These are phyloP conservation scores for Pleomassaria siparia DNA, from an alignment of 2,329 filamentous ascomycete species.

Conservation along the genomic window DNA sequence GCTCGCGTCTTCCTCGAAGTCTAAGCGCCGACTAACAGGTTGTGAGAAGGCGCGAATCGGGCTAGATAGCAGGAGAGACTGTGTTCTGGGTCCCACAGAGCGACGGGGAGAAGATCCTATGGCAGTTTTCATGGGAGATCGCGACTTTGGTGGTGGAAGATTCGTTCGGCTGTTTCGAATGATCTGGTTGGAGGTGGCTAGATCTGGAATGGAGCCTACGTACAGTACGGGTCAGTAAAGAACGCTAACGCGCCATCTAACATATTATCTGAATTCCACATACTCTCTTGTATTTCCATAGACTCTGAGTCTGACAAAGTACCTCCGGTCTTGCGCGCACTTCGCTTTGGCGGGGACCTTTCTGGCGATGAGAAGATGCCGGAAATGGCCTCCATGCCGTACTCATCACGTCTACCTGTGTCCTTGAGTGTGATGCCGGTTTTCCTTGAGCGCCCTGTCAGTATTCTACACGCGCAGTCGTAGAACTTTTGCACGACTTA, in stretches of 20 bases:
- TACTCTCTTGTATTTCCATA: conserved; percentile 67
- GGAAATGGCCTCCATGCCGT: conserved; percentile 88
- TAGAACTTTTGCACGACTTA: conserved; percentile 17
- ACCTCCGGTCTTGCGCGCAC: conserved; percentile 35
- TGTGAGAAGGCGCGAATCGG: conserved; percentile 33
- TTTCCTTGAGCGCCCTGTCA: conserved; percentile 62
- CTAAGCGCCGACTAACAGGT: conserved; percentile 57
- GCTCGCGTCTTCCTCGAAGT: conserved; percentile 52
- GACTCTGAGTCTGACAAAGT: conserved; percentile 57
- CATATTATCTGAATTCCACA: conserved; percentile 17
- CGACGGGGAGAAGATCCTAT: conserved; percentile 61
- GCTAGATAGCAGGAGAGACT: conserved; percentile 43
- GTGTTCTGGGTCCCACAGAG: conserved; percentile 58
- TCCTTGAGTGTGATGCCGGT: conserved; percentile 84
- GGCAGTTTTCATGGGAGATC: conserved; percentile 65
- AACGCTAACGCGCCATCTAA: not conserved
- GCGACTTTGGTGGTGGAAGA: conserved; percentile 54
- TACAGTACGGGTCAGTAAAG: not conserved
- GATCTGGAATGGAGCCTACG: conserved; percentile 54
- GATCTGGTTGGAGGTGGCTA: conserved; percentile 46
- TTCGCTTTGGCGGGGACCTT: conserved; percentile 54
- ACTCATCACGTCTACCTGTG: conserved; percentile 77
- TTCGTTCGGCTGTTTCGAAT: conserved; percentile 48
- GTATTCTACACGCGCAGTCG: conserved; percentile 1
- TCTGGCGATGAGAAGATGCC: conserved; percentile 86